Evolutionary conservation across 2,329 filamentous ascomycete genomes (phyloP), one percentile per base, ranked within the genome.

Genomic region (Penicillium corylophilum): DNA sequence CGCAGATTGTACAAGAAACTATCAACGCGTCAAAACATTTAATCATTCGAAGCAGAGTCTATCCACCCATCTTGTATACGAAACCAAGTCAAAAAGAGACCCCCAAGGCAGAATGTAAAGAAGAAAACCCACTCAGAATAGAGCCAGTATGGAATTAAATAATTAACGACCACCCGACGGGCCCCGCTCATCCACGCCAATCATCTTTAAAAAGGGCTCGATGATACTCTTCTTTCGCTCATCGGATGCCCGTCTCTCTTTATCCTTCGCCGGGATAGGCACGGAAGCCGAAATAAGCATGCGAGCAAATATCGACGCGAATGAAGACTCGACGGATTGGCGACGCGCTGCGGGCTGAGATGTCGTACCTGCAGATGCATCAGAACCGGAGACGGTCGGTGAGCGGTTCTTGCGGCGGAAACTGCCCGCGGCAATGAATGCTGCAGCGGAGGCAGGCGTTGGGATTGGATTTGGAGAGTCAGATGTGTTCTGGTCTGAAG

Each of bases 181-280:
- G 2, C 67, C 69, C 16, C 59, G 53, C 52, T 64, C 64, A 60
- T 72, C 69, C 7, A 70, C 68, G 2, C 63, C 66, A 44, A 68
- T 64, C 44, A 69, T 68, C 42, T 72, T 76, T 52, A 90, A 65
- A 59, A 95, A 95, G 24, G 90, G 74, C 66, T 91, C 88, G 26
- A 95, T 67, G 12, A 92, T 72, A 9, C 79, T 79, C 50, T 79
- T 78, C 74, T 85, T 87, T 66, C 82, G 82, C 51, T 88, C 88
- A 56, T 86, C 84, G 13, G 78, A 70, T 0, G 74, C 71, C 53
- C 78, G 85, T 58, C 74, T 82, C 53, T 88, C 86, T 70, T 82
- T 83, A 5, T 82, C 82, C 53, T 71, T 79, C 18, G 66, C 54
- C 1, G 68, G 72, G 3, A 67, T 61, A 1, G 74, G 66, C 2